Evolutionary conservation across 2,329 filamentous ascomycete genomes (phyloP).

Genomic region (Albifimbria verrucaria): DNA sequence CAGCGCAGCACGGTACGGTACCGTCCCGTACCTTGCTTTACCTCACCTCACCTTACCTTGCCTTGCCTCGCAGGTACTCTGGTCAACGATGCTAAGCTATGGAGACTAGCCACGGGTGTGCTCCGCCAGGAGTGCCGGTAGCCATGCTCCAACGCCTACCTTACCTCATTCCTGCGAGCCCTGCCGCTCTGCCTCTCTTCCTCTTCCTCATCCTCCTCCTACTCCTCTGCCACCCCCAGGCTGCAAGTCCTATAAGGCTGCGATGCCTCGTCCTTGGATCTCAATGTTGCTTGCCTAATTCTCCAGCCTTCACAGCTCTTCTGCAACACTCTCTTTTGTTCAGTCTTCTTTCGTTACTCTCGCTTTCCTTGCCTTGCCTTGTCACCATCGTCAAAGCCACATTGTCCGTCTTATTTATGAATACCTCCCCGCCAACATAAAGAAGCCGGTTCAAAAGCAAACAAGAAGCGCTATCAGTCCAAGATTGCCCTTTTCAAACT

Average conservation of each 20-base stretch:
- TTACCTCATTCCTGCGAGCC: conserved; percentile 5
- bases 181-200: conserved; percentile 1
- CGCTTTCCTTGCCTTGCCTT: conserved; percentile 13
- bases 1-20: too few relatives aligned
- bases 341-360: conserved; percentile 14
- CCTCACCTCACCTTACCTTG: neutral
- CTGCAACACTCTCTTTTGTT: conserved; percentile 10
- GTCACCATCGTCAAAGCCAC: neutral
- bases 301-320: conserved; percentile 12
- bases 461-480: neutral
- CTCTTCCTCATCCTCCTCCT: conserved; percentile 11
- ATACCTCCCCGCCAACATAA: too few relatives aligned
- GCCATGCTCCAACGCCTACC: too few relatives aligned
- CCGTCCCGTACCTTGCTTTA: neutral
- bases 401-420: neutral
- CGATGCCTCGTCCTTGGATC: conserved; percentile 39
- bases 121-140: conserved; percentile 16
- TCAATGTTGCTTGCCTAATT: conserved; percentile 21
- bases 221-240: conserved; percentile 19
- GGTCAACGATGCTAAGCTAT: neutral
- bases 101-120: neutral
- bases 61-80: neutral
- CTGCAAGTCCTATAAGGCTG: conserved; percentile 49
- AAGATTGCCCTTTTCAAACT: neutral
- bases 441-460: too few relatives aligned